Evolutionary conservation across 768 basidiomycete genomes (phyloP).

Genomic region (Phallus indusiatus): DNA sequence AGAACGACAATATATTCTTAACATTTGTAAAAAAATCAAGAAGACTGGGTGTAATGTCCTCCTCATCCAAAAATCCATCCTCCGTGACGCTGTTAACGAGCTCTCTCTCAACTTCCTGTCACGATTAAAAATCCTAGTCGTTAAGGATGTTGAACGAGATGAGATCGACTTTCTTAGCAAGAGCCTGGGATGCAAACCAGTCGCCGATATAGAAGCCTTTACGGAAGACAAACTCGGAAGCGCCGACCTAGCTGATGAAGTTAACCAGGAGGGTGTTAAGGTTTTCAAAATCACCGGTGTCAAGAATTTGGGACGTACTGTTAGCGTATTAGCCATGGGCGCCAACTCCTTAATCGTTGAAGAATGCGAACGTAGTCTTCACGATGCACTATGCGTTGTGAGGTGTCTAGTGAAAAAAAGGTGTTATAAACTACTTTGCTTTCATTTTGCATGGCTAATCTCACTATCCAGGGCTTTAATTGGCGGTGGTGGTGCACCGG

Average conservation of each 20-base stretch:
- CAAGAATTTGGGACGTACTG: slow-evolving; percentile 89
- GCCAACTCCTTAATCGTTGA: slow-evolving; percentile 88
- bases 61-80: slow-evolving; percentile 97
- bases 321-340: slow-evolving; percentile 92
- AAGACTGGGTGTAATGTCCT: slow-evolving; percentile 99
- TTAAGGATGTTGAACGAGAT: slow-evolving; percentile 97
- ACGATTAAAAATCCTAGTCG: slow-evolving; percentile 89
- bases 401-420: slow-evolving; percentile 97
- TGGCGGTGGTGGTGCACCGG: slow-evolving; percentile 93
- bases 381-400: slow-evolving; percentile 98
- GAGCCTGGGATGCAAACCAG: slow-evolving; percentile 89
- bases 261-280: slow-evolving; percentile 70
- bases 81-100: slow-evolving; percentile 98
- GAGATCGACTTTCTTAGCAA: slow-evolving; percentile 97
- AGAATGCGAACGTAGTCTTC: slow-evolving; percentile 93
- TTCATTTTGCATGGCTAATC: neutral
- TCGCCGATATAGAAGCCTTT: slow-evolving; percentile 96
- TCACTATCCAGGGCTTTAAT: slow-evolving; percentile 63
- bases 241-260: slow-evolving; percentile 92
- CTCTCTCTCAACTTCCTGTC: slow-evolving; percentile 96
- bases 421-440: slow-evolving; percentile 34
- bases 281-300: slow-evolving; percentile 93
- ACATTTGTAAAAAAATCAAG: slow-evolving; percentile 98
- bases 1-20: slow-evolving; percentile 94
- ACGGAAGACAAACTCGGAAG: slow-evolving; percentile 96